A percentile compares a stretch with the other conserved stretches of the same genome.
Conservation (phyloP, 1,284 basidiomycete species). For the Trichosporon faecale region DNA sequence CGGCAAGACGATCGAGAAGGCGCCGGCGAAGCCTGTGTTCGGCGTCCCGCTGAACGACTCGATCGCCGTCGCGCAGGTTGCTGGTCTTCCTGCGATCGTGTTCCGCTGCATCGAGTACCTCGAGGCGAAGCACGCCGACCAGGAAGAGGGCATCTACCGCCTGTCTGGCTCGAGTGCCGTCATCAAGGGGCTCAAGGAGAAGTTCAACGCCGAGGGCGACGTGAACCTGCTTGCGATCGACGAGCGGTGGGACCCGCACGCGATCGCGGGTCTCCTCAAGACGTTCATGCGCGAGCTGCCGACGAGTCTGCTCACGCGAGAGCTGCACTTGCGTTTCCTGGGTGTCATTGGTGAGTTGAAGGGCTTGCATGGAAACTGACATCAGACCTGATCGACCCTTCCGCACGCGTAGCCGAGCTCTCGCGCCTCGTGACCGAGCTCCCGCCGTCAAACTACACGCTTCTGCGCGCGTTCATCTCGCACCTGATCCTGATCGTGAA, state of each 20-base stretch:
- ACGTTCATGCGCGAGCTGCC: conserved; percentile 85
- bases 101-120: conserved; percentile 90
- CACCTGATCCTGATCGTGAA: conserved; percentile 94
- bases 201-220: conserved; percentile 93
- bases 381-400: conserved; percentile 80
- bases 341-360: conserved; percentile 75
- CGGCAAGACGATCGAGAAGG: conserved; percentile 52
- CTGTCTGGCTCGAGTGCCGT: conserved; percentile 88
- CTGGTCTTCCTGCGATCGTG: conserved; percentile 86
- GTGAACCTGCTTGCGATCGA: conserved; percentile 77
- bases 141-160: conserved; percentile 97
- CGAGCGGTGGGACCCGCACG: conserved; percentile 92
- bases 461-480: conserved; percentile 88
- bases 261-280: conserved; percentile 88
- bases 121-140: conserved; percentile 83
- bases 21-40: conserved; percentile 71
- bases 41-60: conserved; percentile 84
- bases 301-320: conserved; percentile 82
- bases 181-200: conserved; percentile 88
- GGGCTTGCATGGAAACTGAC: not conserved
- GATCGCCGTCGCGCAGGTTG: conserved; percentile 80
- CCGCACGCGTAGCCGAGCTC: conserved; percentile 82
- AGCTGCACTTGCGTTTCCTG: conserved; percentile 81
- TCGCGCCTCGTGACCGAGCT: conserved; percentile 79
- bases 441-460: conserved; percentile 87